Conservation (phyloP, 2,329 filamentous ascomycete species). For the Torrubiellomyces zombiae region DNA sequence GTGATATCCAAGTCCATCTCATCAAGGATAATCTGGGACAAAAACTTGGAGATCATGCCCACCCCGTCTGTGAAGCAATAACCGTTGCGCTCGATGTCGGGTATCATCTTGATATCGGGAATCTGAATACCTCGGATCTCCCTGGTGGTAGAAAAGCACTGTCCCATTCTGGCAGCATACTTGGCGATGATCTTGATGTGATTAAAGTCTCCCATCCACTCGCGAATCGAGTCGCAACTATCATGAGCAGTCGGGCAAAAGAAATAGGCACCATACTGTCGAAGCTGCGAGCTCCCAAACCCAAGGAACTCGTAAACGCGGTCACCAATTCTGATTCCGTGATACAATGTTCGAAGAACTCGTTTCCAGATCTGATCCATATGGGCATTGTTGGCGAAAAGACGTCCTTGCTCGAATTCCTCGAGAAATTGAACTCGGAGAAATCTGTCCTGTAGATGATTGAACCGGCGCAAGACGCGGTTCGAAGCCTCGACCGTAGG, state of each 20-base stretch:
- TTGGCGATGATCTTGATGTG: constrained; percentile 78
- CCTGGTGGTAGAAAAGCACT: constrained; percentile 89
- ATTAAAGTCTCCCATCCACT: constrained; percentile 73
- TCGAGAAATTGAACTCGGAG: constrained; percentile 81
- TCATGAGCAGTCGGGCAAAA: constrained; percentile 56
- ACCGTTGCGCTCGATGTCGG: constrained; percentile 52
- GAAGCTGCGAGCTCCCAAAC: constrained; percentile 88
- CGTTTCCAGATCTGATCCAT: constrained; percentile 60
- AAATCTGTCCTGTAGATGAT: constrained; percentile 57
- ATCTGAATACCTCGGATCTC: constrained; percentile 50
- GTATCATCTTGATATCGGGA: constrained; percentile 40
- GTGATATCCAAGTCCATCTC: constrained; percentile 47
- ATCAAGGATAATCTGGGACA: constrained; percentile 56
- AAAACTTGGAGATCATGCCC: constrained; percentile 69
- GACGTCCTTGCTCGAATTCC: constrained; percentile 47
- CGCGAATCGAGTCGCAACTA: constrained; percentile 60
- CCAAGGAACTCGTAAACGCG: constrained; percentile 79
- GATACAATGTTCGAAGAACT: constrained; percentile 50
- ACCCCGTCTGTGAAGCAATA: constrained; percentile 82
- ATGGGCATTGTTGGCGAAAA: constrained; percentile 31
- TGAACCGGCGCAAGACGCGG: constrained; percentile 61
- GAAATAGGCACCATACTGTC: constrained; percentile 85
- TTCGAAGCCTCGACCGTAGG: constrained; percentile 79
- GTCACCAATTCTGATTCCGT: constrained; percentile 71
- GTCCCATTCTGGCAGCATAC: constrained; percentile 73